Evolutionary conservation across 1,284 basidiomycete genomes (phyloP), one percentile per base, ranked within the genome.

Genomic region (Moesziomyces parantarcticus): DNA sequence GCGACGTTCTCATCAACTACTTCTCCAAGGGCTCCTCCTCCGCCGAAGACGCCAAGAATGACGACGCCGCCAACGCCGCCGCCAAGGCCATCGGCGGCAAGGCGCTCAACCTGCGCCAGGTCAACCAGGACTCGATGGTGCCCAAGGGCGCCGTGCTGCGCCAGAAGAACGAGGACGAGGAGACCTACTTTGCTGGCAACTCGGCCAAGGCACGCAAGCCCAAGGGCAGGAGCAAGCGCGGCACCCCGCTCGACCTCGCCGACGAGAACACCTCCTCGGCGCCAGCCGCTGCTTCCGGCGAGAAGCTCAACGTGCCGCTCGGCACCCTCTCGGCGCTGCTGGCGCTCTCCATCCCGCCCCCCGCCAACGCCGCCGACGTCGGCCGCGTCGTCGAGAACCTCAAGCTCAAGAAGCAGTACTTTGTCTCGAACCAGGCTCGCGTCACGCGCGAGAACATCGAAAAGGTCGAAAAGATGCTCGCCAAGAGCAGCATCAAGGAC

Each of bases 401-500:
- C 60, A 91, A 92, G 85, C 92, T 90, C 58, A 99, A 99, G 88
- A 94, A 93, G 86, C 88, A 91, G 44, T 99, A 95, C 94, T 98
- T 91, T 84, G 89, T 92, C 83, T 87, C 86, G 67, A 89, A 89
- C 84, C 87, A 88, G 79, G 86, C 85, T 50, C 75, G 85, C 21
- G 85, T 85, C 76, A 87, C 86, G 45, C 83, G 85, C 82, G 85
- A 85, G 43, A 81, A 83, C 63, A 68, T 83, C 26, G 75, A 77
- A 16, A 58, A 67, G 58, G 78, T 79, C 22, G 82, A 83, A 23
- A 80, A 79, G 72, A 29, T 75, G 50, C 62, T 83, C 13, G 72
- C 73, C 13, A 73, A 70, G 49, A 50, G 45, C 5, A 54, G 61
- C 48, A 16, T 75, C 18, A 55, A 58, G 51, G 64, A 61, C 29